Base-by-base conservation (phyloP, 2,329 filamentous ascomycete genomes). In the Scortechinia acanthostroma region DNA sequence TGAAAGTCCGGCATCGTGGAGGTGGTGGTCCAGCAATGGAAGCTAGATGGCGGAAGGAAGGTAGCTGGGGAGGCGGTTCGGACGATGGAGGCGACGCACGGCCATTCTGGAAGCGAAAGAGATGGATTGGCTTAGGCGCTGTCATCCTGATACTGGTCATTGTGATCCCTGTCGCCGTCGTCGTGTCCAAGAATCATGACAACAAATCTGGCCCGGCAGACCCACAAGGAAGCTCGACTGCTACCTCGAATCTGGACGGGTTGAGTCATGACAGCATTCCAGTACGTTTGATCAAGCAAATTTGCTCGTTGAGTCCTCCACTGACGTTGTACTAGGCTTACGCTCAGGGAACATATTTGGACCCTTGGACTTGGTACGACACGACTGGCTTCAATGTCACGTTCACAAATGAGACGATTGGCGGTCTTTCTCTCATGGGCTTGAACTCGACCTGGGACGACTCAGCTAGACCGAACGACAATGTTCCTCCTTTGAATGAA, bases 281-380 rank as follows among this genome's bases (percentile, higher is more conserved):
- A 6, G 25, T 30, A 30, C 10, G 25, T 30, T 10, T 10, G n/a
- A n/a, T n/a, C n/a, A n/a, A n/a, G n/a, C n/a, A n/a, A n/a, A n/a
- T n/a, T n/a, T n/a, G n/a, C n/a, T n/a, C n/a, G n/a, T n/a, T n/a
- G n/a, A n/a, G n/a, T n/a, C n/a, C n/a, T n/a, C n/a, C n/a, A n/a
- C n/a, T n/a, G n/a, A n/a, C n/a, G n/a, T n/a, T n/a, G n/a, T n/a
- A n/a, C n/a, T n/a, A 30, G 25, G 6, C 10, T 19, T 40, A 10
- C 35, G 35, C 35, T 10, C 14, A 40, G 20, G 82, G 81, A 5
- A 83, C 78, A 4, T 70, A 77, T 45, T 63, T 86, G 5, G 85
- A 89, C 57, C 84, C 84, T 0, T 87, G 81, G 54, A 76, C 78
- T 2, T 89, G 85, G 85, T 82, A 82, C 52, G 82, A 87, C 52